A percentile compares a stretch with the other conserved stretches of the same genome.
phyloP scores from a whole-genome alignment of 225 moss, liverwort and hornwort genomes.

The Pseudoscleropodium purum region DNA sequence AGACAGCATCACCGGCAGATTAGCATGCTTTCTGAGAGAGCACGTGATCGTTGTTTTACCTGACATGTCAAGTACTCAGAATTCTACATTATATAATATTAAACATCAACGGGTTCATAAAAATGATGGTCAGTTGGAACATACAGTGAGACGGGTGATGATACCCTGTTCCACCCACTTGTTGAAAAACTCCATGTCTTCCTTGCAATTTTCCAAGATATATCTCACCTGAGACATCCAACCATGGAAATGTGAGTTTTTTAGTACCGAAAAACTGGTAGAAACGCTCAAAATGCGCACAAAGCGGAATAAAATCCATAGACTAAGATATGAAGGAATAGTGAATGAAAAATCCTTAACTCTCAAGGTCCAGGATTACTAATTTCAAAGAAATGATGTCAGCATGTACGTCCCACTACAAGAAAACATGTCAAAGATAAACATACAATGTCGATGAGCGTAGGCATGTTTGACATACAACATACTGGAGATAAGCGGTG shows the following conservation, averaged over 20 bases:
- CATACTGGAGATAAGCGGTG: slow-evolving; percentile 84
- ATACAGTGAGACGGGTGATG: slow-evolving; percentile 69
- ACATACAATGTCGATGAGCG: background rate
- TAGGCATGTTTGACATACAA: slow-evolving; percentile 41
- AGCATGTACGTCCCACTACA: background rate
- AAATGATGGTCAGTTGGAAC: background rate
- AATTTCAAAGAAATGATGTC: background rate
- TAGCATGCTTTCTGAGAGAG: background rate
- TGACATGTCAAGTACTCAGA: background rate
- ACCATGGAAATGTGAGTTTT: background rate
- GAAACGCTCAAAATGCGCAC: background rate
- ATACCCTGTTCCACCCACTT: slow-evolving; percentile 95
- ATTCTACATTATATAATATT: background rate
- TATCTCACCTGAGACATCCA: slow-evolving; percentile 55
- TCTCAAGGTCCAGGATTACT: background rate
- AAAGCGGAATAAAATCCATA: background rate
- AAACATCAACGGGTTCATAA: background rate
- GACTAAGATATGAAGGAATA: background rate
- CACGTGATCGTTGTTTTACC: background rate
- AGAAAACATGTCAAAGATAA: background rate
- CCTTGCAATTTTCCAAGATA: slow-evolving; percentile 81
- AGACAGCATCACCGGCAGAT: background rate
- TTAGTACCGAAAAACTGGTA: background rate
- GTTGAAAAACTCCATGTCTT: slow-evolving; percentile 94
- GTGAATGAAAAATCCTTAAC: background rate